Evolutionary conservation across 257 asterid species (phyloP).

Genomic region (Perilla frutescens): DNA sequence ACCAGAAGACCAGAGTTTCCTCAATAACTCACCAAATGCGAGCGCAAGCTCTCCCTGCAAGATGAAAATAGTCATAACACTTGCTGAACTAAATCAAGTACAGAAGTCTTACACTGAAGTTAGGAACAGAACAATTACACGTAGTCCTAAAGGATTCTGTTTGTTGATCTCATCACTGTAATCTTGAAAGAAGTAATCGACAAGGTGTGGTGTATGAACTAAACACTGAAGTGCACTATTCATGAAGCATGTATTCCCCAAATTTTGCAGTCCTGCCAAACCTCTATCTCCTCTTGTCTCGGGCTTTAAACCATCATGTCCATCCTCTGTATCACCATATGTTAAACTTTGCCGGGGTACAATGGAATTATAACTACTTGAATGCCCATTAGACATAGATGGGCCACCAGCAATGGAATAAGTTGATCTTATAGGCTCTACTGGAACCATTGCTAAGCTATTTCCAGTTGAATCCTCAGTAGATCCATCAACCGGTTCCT

Average conservation of each 20-base stretch:
- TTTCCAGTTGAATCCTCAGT: constrained; percentile 86
- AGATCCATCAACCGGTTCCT: constrained; percentile 63
- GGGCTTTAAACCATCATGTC: constrained; percentile 50
- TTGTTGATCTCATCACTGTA: constrained; percentile 83
- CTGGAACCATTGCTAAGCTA: constrained; percentile 79
- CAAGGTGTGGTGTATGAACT: constrained; percentile 92
- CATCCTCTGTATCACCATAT: constrained; percentile 66
- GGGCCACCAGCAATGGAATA: constrained; percentile 95
- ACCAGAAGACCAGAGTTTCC: constrained; percentile 98
- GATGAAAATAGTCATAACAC: constrained; percentile 40
- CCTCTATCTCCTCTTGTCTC: constrained; percentile 65
- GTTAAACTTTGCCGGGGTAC: constrained; percentile 51
- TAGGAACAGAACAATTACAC: constrained; percentile 56
- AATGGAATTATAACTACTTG: constrained; percentile 60
- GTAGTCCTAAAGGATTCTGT: constrained; percentile 27
- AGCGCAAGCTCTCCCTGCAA: constrained; percentile 98
- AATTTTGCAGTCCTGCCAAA: constrained; percentile 89
- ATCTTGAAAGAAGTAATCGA: constrained; percentile 81
- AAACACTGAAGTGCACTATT: constrained; percentile 95
- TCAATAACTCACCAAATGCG: constrained; percentile 89
- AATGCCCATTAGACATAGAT: constrained; percentile 76
- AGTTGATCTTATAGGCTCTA: constrained; percentile 76
- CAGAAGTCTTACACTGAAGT: constrained; percentile 35
- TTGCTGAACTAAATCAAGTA: constrained; percentile 7
- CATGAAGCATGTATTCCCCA: constrained; percentile 99